Evolutionary conservation across 371 early-diverging fungal species (phyloP).

Genomic region (Circinella minor): DNA sequence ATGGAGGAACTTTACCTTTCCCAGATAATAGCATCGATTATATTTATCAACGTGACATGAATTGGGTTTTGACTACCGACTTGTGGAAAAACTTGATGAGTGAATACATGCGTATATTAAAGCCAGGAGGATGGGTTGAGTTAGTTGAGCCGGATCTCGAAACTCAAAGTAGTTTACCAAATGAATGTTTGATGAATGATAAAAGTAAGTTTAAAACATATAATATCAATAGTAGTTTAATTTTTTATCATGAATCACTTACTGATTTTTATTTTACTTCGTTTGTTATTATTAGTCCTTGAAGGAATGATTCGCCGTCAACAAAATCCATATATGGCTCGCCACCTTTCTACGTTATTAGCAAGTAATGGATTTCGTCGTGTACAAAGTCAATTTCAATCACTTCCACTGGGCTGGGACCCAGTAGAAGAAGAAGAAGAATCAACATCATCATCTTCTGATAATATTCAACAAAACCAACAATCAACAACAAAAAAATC

Average conservation of each 20-base stretch:
- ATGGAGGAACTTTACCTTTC: conserved; percentile 31
- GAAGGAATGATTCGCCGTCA: conserved; percentile 21
- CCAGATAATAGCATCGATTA: conserved; percentile 41
- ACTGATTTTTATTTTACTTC: neutral
- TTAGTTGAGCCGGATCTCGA: conserved; percentile 48
- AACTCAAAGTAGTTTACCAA: conserved; percentile 31
- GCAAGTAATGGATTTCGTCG: conserved; percentile 44
- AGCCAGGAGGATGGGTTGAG: conserved; percentile 55
- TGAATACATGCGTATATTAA: conserved; percentile 41
- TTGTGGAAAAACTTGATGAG: conserved; percentile 33
- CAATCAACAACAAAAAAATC: neutral
- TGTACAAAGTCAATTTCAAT: conserved; percentile 47
- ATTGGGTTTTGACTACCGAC: conserved; percentile 27
- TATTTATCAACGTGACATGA: conserved; percentile 47
- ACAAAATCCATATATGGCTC: conserved; percentile 31
- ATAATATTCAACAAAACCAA: neutral
- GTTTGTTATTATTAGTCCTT: conserved; percentile 19
- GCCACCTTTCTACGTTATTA: conserved; percentile 33
- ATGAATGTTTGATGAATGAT: conserved; percentile 37
- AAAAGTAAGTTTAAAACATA: conserved; percentile 29
- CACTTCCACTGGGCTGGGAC: conserved; percentile 46
- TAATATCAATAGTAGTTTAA: neutral
- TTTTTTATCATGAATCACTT: neutral
- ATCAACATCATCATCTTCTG: neutral
- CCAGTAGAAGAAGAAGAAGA: conserved; percentile 8